A percentile compares a stretch with the other conserved stretches of the same genome.
phyloP scores from a whole-genome alignment of 2,329 filamentous ascomycete species.

The Aspergillus alliaceus region DNA sequence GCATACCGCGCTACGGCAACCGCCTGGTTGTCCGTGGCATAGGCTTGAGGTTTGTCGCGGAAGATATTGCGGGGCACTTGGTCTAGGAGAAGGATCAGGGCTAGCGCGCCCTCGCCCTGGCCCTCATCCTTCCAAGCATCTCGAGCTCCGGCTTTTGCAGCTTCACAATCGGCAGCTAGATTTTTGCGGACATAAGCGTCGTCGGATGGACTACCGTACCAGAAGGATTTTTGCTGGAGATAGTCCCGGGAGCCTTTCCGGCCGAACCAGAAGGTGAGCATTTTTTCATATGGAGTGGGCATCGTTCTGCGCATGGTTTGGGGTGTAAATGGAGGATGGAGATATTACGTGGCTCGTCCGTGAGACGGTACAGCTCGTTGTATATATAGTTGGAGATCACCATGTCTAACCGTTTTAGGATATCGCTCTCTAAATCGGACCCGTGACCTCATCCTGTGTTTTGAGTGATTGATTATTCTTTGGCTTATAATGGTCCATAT shows the following conservation, averaged over 20 bases:
- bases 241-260: slow-evolving; percentile 16
- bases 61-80: slow-evolving; percentile 42
- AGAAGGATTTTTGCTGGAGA: slow-evolving; percentile 21
- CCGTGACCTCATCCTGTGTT: no score
- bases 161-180: slow-evolving; percentile 18
- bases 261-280: slow-evolving; percentile 30
- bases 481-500: not conserved
- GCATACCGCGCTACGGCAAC: slow-evolving; percentile 23
- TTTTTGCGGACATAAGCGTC: slow-evolving; percentile 20
- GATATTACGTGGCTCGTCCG: no score
- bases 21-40: slow-evolving; percentile 31
- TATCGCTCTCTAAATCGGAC: not conserved
- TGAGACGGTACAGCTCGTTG: no score
- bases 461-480: no score
- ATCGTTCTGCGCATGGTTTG: not conserved
- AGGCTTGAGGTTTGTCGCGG: slow-evolving; percentile 31
- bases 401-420: not conserved
- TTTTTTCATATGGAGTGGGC: slow-evolving; percentile 17
- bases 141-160: slow-evolving; percentile 19
- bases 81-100: slow-evolving; percentile 40
- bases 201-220: slow-evolving; percentile 21
- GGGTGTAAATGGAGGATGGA: no score
- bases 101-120: slow-evolving; percentile 28
- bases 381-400: no score
- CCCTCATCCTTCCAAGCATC: slow-evolving; percentile 18